Evolutionary conservation across 192 early-diverging fungal species (phyloP).

Genomic region (Entomortierella beljakovae): DNA sequence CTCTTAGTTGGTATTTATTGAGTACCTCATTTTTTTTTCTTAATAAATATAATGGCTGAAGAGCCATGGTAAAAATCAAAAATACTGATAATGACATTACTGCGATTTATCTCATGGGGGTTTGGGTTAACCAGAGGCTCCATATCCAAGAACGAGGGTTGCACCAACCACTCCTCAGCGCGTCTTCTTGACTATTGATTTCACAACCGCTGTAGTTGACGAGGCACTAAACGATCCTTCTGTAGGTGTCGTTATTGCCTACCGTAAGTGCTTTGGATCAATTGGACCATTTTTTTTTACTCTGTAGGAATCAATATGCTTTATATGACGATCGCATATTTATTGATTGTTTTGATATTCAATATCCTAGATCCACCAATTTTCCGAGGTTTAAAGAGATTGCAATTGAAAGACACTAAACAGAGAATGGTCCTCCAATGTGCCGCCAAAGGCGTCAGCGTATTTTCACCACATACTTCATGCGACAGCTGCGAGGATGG

Average conservation of each 20-base stretch:
- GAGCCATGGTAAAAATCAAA: too few relatives aligned
- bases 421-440: slow-evolving; percentile 85
- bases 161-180: slow-evolving; percentile 62
- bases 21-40: background rate
- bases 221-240: slow-evolving; percentile 80
- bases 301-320: too few relatives aligned
- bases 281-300: slow-evolving; percentile 2
- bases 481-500: slow-evolving; percentile 85
- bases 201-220: slow-evolving; percentile 80
- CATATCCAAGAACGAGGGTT: slow-evolving; percentile 70
- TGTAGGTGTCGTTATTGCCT: slow-evolving; percentile 91
- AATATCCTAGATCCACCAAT: slow-evolving; percentile 79
- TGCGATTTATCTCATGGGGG: too few relatives aligned
- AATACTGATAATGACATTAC: too few relatives aligned
- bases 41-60: too few relatives aligned
- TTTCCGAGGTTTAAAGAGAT: slow-evolving; percentile 84
- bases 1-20: slow-evolving; percentile 71
- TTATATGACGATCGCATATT: background rate
- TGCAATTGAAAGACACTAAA: slow-evolving; percentile 80
- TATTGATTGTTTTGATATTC: background rate
- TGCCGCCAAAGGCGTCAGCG: slow-evolving; percentile 85
- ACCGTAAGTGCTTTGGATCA: slow-evolving; percentile 59
- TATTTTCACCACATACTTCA: slow-evolving; percentile 93
- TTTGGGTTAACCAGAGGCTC: slow-evolving; percentile 71
- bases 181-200: slow-evolving; percentile 94